A percentile compares a stretch with the other conserved stretches of the same genome.
Evolutionary conservation across 495 filamentous ascomycete species (phyloP).

Genomic region (Wilcoxina mikolae): DNA sequence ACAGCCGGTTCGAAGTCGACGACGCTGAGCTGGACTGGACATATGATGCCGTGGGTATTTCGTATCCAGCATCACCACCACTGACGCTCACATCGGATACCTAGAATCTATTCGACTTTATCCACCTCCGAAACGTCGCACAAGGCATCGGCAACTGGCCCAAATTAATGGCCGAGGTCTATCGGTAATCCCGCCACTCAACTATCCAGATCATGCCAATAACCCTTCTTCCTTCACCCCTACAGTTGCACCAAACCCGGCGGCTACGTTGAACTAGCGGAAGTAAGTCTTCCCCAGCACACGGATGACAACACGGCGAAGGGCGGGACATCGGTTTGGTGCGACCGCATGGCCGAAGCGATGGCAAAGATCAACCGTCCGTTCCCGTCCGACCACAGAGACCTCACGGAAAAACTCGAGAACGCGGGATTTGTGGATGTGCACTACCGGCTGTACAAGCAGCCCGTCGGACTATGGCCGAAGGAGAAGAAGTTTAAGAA

Average conservation of each 20-base stretch:
- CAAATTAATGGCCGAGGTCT: slow-evolving; percentile 9
- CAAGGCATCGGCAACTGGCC: slow-evolving; percentile 32
- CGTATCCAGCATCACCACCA: too few species aligned
- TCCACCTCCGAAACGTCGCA: slow-evolving; percentile 30
- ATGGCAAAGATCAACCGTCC: not conserved
- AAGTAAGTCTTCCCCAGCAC: not conserved
- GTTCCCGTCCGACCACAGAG: too few species aligned
- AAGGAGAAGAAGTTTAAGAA: not conserved
- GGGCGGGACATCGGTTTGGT: not conserved
- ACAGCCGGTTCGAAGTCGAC: slow-evolving; percentile 36
- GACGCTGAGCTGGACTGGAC: slow-evolving; percentile 39
- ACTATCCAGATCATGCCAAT: too few species aligned
- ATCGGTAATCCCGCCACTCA: too few species aligned
- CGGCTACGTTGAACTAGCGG: not conserved
- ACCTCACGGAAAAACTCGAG: not conserved
- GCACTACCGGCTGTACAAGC: not conserved
- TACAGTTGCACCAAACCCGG: not conserved
- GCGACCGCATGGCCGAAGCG: not conserved
- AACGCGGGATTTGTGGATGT: not conserved
- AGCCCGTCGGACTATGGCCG: not conserved
- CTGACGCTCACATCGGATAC: too few species aligned
- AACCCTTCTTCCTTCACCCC: too few species aligned
- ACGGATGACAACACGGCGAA: not conserved
- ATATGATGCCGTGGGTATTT: slow-evolving; percentile 28
- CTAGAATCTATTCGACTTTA: slow-evolving; percentile 32